Percentiles rank a stretch among this genome's conserved stretches.
phyloP scores from a whole-genome alignment of 2,329 filamentous ascomycete genomes.

The Claviceps pazoutovae region DNA sequence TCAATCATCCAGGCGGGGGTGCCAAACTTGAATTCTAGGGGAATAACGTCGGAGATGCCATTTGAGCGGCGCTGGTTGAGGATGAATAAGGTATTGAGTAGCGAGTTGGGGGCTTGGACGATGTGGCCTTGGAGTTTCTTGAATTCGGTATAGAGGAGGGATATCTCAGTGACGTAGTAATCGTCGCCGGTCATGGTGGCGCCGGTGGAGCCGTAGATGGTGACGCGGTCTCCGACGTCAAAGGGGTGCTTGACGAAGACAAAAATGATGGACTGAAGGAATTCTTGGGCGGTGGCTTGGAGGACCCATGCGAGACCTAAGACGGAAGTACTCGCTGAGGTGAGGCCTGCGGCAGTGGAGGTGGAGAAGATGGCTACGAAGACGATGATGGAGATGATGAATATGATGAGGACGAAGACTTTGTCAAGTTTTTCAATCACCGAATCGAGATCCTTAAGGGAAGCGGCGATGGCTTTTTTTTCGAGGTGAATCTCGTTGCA shows the following conservation, averaged over 20 bases:
- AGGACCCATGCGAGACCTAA: constrained; percentile 87
- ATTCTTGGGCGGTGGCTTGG: constrained; percentile 84
- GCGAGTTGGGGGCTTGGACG: constrained; percentile 88
- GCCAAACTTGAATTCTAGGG: constrained; percentile 76
- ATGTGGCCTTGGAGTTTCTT: constrained; percentile 98
- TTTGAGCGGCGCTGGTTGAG: constrained; percentile 88
- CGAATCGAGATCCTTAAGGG: constrained; percentile 85
- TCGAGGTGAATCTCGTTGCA: constrained; percentile 91
- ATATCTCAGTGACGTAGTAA: constrained; percentile 92
- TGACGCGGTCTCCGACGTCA: constrained; percentile 86
- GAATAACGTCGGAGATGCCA: constrained; percentile 72
- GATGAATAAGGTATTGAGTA: constrained; percentile 86
- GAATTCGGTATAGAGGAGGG: constrained; percentile 87
- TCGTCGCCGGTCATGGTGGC: constrained; percentile 69
- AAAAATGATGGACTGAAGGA: constrained; percentile 85
- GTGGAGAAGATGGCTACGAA: constrained; percentile 82
- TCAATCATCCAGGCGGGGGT: constrained; percentile 76
- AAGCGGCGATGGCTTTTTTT: constrained; percentile 88
- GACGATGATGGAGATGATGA: constrained; percentile 68
- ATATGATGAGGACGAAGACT: constrained; percentile 76
- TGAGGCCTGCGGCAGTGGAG: constrained; percentile 81
- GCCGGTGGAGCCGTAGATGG: constrained; percentile 81
- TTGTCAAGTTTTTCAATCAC: constrained; percentile 83
- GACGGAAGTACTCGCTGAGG: constrained; percentile 75
- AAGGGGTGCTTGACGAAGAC: constrained; percentile 97